These are phyloP conservation scores for Paecilomyces variotii DNA, from an alignment of 2,329 filamentous ascomycete species.

Conservation along the genomic window DNA sequence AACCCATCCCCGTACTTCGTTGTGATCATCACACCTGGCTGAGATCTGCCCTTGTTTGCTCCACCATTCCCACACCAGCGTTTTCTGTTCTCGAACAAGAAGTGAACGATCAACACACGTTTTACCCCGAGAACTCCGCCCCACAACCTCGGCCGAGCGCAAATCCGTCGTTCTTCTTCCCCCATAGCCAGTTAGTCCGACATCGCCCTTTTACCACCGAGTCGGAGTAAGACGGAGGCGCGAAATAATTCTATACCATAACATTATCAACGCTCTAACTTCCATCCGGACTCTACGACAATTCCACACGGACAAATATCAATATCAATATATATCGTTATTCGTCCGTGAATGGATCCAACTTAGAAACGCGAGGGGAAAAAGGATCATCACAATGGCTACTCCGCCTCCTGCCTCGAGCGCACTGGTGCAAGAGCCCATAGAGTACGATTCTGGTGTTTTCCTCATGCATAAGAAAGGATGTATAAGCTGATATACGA, in stretches of 20 bases:
- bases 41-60: neutral
- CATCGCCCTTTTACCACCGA: neutral
- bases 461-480: neutral
- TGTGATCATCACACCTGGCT: neutral
- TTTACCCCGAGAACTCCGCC: neutral
- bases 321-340: neutral
- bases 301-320: neutral
- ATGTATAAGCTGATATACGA: neutral
- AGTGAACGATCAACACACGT: neutral
- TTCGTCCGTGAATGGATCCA: neutral
- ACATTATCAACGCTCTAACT: neutral
- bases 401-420: neutral
- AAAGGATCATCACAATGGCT: neutral
- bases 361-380: neutral
- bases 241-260: neutral
- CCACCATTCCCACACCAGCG: neutral
- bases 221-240: neutral
- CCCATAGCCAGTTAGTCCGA: neutral
- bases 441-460: neutral
- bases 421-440: neutral
- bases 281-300: neutral
- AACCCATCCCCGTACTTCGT: neutral
- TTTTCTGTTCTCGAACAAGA: neutral
- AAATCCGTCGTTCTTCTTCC: neutral
- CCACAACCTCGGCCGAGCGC: neutral